Conservation (phyloP, 306 rosid species). For the Lagenaria siceraria region DNA sequence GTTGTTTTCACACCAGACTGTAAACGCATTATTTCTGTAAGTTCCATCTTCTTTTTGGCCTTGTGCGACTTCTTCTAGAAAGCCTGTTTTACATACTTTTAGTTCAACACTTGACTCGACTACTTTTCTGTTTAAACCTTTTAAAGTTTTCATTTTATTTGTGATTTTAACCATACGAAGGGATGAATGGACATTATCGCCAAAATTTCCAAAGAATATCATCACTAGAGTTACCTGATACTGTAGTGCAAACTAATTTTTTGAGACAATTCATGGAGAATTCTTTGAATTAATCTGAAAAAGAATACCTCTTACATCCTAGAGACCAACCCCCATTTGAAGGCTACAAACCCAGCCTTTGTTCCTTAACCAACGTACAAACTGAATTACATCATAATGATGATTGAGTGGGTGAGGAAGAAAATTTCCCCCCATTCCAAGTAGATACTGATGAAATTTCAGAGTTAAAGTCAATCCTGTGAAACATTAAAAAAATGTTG, state of each 20-base stretch:
- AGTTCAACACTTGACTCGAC: background rate
- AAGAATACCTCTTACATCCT: too few relatives aligned
- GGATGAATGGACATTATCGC: background rate
- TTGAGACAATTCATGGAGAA: too few relatives aligned
- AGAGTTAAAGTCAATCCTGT: background rate
- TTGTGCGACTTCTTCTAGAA: background rate
- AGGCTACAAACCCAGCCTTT: too few relatives aligned
- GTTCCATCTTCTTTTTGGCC: conserved; percentile 16
- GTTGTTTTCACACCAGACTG: conserved; percentile 67
- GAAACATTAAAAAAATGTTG: background rate
- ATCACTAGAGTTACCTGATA: background rate
- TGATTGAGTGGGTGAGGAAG: background rate
- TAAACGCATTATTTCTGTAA: conserved; percentile 64
- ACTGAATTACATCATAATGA: background rate
- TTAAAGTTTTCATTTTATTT: background rate
- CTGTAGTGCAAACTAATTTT: too few relatives aligned
- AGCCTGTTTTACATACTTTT: background rate
- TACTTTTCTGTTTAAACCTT: background rate
- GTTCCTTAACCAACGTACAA: too few relatives aligned
- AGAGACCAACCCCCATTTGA: too few relatives aligned
- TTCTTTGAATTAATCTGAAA: too few relatives aligned
- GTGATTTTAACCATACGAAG: background rate
- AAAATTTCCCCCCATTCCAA: background rate
- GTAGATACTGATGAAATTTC: background rate
- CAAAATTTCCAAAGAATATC: background rate